Base-by-base conservation (phyloP, 2,329 filamentous ascomycete species). In the Scytalidium sp. region DNA sequence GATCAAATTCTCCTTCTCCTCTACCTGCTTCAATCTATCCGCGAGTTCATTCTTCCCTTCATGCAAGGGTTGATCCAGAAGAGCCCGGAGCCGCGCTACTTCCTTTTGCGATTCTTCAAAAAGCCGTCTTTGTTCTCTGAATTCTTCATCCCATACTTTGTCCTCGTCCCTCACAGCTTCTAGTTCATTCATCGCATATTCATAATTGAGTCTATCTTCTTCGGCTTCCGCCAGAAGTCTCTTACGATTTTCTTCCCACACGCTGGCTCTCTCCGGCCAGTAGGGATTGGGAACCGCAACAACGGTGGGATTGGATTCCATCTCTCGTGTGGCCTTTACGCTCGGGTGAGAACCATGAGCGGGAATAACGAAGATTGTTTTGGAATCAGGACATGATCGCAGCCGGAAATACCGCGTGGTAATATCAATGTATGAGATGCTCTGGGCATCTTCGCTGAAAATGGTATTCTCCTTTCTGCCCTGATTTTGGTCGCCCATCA, bases 351-450 rank as follows among this genome's bases (percentile, higher is more conserved):
- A 63, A 11, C 70, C 66, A 50, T 72, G 72, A 3, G 73, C 78
- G 1, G 79, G 79, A 22, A 80, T 65, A 7, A 83, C 64, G 57
- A 81, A 82, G 50, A 83, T 65, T 3, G 64, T 65, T 43, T 78
- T 75, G 39, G 58, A 52, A 11, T 48, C 29, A 19, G 27, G n/a
- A 13, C 67, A 67, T 17, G 70, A 70, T 20, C 73, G 71, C 20
- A 81, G 58, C 17, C 80, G 75, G 60, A 76, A 79, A 61, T 75
- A 82, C 3, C 80, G 68, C 20, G 79, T 79, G 25, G 55, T 60
- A 10, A 82, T 52, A 56, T 81, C 75, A 17, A 81, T 62, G 19
- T 68, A 63, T 1, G 77, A 70, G 17, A 83, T 67, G 0, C 78
- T 77, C 10, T 54, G 40, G n/a, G 69, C 63, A 45, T 68, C 65